Conservation (phyloP, 345 rosid species). For the Trapa bicornis region DNA sequence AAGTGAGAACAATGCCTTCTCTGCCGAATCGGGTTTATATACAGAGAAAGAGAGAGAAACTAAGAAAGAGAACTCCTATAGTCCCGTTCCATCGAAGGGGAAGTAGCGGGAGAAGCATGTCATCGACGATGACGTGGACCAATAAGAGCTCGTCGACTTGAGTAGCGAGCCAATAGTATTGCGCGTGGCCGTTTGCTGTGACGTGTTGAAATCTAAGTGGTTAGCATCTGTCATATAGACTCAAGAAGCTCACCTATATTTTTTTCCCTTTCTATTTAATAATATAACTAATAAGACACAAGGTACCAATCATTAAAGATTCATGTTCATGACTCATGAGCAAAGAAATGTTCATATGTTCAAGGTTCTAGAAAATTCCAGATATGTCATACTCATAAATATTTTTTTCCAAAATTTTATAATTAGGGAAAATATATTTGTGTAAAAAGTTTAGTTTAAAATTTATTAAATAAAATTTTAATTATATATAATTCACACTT, state of each 20-base stretch:
- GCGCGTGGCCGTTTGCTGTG: constrained; percentile 26
- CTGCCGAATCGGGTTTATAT: background rate
- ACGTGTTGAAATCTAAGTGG: constrained; percentile 2
- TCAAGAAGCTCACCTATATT: too few relatives aligned
- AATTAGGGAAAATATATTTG: too few relatives aligned
- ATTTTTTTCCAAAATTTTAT: too few relatives aligned
- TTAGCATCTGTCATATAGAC: too few relatives aligned
- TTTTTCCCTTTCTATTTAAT: constrained; percentile 3
- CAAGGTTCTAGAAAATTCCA: too few relatives aligned
- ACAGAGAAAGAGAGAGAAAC: constrained; percentile 6
- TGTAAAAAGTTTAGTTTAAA: too few relatives aligned
- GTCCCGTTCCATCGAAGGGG: constrained; percentile 8
- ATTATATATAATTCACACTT: too few relatives aligned
- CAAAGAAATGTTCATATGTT: too few relatives aligned
- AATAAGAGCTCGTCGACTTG: constrained; percentile 14
- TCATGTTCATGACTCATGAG: too few relatives aligned
- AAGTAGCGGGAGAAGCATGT: constrained; percentile 20
- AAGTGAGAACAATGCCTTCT: constrained; percentile 12
- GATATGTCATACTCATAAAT: too few relatives aligned
- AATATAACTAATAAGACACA: constrained; percentile 11
- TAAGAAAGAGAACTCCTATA: background rate
- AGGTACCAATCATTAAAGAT: too few relatives aligned
- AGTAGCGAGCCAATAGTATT: constrained; percentile 23
- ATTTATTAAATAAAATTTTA: too few relatives aligned
- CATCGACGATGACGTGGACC: constrained; percentile 52